These are phyloP conservation scores for Tetramitus jugosus DNA, from an alignment of 208 protist species.

Conservation along the genomic window DNA sequence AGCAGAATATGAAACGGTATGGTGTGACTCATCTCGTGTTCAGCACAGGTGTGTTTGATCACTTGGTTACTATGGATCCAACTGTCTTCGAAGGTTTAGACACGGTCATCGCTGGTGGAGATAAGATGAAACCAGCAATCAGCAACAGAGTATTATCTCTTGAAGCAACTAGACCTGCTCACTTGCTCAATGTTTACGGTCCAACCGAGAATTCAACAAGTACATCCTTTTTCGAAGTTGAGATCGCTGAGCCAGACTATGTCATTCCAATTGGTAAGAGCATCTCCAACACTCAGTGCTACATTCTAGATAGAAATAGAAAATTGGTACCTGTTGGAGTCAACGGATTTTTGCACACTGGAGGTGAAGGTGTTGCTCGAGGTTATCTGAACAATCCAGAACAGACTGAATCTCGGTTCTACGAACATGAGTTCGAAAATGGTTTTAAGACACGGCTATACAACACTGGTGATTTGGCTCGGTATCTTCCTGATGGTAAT, in stretches of 20 bases:
- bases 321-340: slow-evolving; percentile 4
- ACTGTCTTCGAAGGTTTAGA: not conserved
- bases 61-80: not conserved
- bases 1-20: no score
- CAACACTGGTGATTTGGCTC: slow-evolving; percentile 33
- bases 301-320: not conserved
- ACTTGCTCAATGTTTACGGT: not conserved
- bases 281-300: not conserved
- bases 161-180: not conserved
- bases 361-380: not conserved
- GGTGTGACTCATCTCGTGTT: no score
- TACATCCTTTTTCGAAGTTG: not conserved
- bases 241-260: not conserved
- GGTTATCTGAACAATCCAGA: not conserved
- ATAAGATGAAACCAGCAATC: not conserved
- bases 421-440: not conserved
- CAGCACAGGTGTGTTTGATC: no score
- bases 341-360: not conserved
- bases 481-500: slow-evolving; percentile 8
- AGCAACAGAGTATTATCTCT: not conserved
- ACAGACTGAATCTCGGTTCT: not conserved
- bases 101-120: not conserved
- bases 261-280: not conserved
- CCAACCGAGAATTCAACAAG: not conserved
- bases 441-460: slow-evolving; percentile 5